phyloP scores from a whole-genome alignment of 2,329 filamentous ascomycete genomes.

The Penicillium olsonii region DNA sequence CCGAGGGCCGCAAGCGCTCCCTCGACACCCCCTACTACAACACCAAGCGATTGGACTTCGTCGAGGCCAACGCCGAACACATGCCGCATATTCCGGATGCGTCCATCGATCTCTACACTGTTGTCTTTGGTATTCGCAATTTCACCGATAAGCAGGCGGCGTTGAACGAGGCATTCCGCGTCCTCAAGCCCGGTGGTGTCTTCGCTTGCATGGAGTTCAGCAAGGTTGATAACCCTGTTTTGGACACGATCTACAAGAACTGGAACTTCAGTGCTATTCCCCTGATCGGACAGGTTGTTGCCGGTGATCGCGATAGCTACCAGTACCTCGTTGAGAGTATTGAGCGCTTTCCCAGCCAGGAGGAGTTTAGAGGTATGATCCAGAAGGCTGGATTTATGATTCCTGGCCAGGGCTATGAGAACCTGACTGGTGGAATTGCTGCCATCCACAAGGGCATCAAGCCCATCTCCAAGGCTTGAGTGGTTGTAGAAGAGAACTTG shows the following conservation, averaged over 20 bases:
- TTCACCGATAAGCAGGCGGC: conserved; percentile 90
- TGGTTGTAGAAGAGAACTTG: not conserved
- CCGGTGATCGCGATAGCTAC: conserved; percentile 91
- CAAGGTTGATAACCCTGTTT: conserved; percentile 74
- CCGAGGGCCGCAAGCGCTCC: conserved; percentile 80
- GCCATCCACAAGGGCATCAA: conserved; percentile 98
- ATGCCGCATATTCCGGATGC: conserved; percentile 65
- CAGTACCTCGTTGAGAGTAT: conserved; percentile 99
- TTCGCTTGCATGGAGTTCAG: conserved; percentile 97
- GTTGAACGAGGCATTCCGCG: conserved; percentile 78
- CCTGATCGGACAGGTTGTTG: conserved; percentile 90
- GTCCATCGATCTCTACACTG: conserved; percentile 92
- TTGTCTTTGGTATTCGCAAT: conserved; percentile 96
- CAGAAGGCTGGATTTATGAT: conserved; percentile 76
- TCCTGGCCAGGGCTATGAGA: conserved; percentile 80
- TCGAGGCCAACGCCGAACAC: conserved; percentile 86
- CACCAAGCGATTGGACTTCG: conserved; percentile 63
- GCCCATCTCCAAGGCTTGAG: conserved; percentile 46
- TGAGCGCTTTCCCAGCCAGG: conserved; percentile 84
- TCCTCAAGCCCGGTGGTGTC: conserved; percentile 90
- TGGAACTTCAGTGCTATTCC: conserved; percentile 97
- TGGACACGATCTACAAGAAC: conserved; percentile 86
- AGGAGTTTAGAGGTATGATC: conserved; percentile 68
- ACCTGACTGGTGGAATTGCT: conserved; percentile 88
- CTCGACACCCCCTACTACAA: conserved; percentile 61